Evolutionary conservation across 2,329 filamentous ascomycete genomes (phyloP), one percentile per base, ranked within the genome.

Genomic region (Coniochaeta sp.): DNA sequence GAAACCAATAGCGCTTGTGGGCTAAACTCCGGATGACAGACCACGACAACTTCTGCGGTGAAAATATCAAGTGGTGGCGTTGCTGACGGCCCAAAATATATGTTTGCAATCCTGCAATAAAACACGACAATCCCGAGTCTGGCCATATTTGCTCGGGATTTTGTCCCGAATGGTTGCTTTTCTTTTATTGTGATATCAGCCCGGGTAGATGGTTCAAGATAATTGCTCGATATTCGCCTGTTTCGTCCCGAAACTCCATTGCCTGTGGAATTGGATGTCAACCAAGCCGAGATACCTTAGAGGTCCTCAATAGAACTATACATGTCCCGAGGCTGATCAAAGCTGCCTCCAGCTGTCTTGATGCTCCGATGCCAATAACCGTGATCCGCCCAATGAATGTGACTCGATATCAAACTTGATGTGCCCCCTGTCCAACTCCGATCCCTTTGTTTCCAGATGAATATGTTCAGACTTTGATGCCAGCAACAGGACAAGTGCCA

Each of bases 401-500:
- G n/a, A n/a, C n/a, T n/a, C n/a, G n/a, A n/a, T n/a, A n/a, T n/a
- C n/a, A n/a, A n/a, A n/a, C n/a, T n/a, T n/a, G n/a, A n/a, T n/a
- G n/a, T n/a, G n/a, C n/a, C n/a, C n/a, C n/a, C n/a, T n/a, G n/a
- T 22, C 19, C 43, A 3, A 8, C 24, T 24, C 43, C 19, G n/a
- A 24, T 5, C 38, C 38, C 38, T 2, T 6, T 47, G 19, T 8
- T 22, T 24, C 38, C 9, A 22, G 16, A 47, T n/a, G n/a, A n/a
- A n/a, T n/a, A n/a, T 33, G 6, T 17, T 31, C 38, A 36, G 19
- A 24, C 33, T 24, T 34, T 57, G 22, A 38, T 17, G 2, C 54
- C 54, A 36, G 73, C 73, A 55, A 77, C 75, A 22, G 75, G 75
- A 58, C 74, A 77, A 7, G 75, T 72, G 11, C 70, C 69, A 2